phyloP scores from a whole-genome alignment of 768 basidiomycete genomes.

The Tylopilus sp. region DNA sequence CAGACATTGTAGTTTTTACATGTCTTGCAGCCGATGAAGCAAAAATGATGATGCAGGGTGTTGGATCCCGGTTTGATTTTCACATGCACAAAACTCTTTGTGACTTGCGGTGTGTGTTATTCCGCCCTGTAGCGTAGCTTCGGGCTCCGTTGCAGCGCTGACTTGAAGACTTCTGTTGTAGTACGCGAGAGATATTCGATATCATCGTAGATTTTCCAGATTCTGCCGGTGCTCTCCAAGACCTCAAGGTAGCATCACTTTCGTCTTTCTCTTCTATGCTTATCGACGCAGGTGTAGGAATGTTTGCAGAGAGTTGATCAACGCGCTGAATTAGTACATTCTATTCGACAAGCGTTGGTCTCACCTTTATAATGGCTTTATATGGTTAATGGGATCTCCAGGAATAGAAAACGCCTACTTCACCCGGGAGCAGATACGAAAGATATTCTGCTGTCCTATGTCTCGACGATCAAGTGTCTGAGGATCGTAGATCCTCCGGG shows the following conservation, averaged over 20 bases:
- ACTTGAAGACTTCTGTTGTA: constrained; percentile 20
- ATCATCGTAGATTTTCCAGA: constrained; percentile 95
- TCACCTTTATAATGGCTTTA: neutral
- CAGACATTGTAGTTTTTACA: constrained; percentile 1
- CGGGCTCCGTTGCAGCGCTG: neutral
- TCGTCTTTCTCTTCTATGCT: neutral
- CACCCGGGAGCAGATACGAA: constrained; percentile 96
- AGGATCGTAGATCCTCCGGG: constrained; percentile 90
- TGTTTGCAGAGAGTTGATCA: constrained; percentile 81
- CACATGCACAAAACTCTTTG: constrained; percentile 90
- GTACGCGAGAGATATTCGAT: constrained; percentile 85
- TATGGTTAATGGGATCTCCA: constrained; percentile 29
- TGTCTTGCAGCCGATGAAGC: constrained; percentile 60
- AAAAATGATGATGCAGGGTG: constrained; percentile 65
- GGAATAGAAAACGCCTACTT: constrained; percentile 82
- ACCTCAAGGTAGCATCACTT: constrained; percentile 60
- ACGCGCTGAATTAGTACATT: constrained; percentile 68
- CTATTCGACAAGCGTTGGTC: constrained; percentile 72
- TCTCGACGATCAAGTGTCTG: constrained; percentile 87
- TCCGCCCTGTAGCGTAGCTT: neutral
- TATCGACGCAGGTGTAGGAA: constrained; percentile 42
- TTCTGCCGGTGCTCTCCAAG: constrained; percentile 78
- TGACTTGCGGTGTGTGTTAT: constrained; percentile 65
- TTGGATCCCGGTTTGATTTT: constrained; percentile 84
- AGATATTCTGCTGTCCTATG: constrained; percentile 85